Evolutionary conservation across 75 land plant species (phyloP).

Genomic region (Larix kaempferi): DNA sequence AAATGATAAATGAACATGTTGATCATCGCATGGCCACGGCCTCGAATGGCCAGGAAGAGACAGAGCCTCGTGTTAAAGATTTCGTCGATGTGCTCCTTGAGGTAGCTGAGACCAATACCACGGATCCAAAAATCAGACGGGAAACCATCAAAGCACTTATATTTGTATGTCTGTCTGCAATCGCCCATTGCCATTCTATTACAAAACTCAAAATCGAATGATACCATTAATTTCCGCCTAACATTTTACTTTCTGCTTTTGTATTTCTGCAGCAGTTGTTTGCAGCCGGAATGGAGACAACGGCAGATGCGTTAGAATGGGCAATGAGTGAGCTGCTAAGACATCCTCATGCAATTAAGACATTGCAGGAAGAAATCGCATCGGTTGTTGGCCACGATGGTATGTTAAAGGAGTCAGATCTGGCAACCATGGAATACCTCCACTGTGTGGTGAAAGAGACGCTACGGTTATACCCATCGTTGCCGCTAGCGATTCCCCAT

Average conservation of each 20-base stretch:
- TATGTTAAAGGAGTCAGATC: slow-evolving; percentile 12
- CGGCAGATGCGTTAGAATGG: slow-evolving; percentile 28
- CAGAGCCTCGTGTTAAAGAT: background rate
- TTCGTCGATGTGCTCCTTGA: background rate
- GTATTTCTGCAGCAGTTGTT: slow-evolving; percentile 23
- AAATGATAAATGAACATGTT: too few relatives aligned
- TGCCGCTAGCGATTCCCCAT: slow-evolving; percentile 11
- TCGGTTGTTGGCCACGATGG: slow-evolving; percentile 7
- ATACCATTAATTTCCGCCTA: too few relatives aligned
- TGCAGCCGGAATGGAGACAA: slow-evolving; percentile 18
- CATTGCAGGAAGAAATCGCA: slow-evolving; percentile 16
- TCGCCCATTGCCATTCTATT: too few relatives aligned
- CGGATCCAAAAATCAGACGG: too few relatives aligned
- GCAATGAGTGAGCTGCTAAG: slow-evolving; percentile 22
- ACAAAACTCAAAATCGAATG: too few relatives aligned
- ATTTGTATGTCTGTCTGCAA: too few relatives aligned
- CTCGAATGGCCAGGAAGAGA: too few relatives aligned
- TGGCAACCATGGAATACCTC: slow-evolving; percentile 13
- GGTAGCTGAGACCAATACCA: background rate
- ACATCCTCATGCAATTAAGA: slow-evolving; percentile 10
- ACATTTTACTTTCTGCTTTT: too few relatives aligned
- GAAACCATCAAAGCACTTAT: too few relatives aligned
- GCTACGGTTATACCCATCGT: slow-evolving; percentile 16
- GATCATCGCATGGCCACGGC: too few relatives aligned
- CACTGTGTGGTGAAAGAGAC: slow-evolving; percentile 27